Evolutionary conservation across 2,329 filamentous ascomycete genomes (phyloP).

Genomic region (Cordyceps tenuipes): DNA sequence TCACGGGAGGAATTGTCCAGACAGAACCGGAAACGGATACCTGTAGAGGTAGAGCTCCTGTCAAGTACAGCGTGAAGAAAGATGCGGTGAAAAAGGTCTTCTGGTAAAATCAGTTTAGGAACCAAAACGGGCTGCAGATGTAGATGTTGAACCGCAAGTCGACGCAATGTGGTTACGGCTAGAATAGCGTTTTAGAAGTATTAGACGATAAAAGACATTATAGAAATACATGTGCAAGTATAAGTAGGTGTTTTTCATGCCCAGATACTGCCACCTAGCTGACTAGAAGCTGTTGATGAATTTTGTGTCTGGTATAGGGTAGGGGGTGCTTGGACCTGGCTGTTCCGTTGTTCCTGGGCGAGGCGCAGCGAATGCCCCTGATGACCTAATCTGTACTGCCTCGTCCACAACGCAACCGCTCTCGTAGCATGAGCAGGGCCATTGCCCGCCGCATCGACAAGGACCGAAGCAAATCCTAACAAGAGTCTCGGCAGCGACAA

Average conservation of each 20-base stretch:
- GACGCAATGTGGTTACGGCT: no score
- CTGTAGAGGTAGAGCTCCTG: background rate
- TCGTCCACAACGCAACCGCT: background rate
- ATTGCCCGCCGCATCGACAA: background rate
- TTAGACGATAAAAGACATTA: no score
- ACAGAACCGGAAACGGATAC: slow-evolving; percentile 13
- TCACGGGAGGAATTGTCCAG: slow-evolving; percentile 25
- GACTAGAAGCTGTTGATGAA: no score
- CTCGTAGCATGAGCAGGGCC: background rate
- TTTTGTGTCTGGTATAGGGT: no score
- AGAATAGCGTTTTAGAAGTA: no score
- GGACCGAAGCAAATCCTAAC: background rate
- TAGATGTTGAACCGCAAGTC: no score
- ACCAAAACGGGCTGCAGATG: no score
- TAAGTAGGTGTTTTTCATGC: no score
- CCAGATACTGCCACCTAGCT: no score
- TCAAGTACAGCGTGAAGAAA: background rate
- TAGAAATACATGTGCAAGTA: no score
- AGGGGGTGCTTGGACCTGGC: no score
- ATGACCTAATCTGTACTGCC: slow-evolving; percentile 8
- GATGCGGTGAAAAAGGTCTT: background rate
- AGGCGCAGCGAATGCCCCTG: slow-evolving; percentile 2
- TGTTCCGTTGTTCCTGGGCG: no score
- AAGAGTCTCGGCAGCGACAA: background rate
- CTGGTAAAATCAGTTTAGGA: background rate